Evolutionary conservation across 2,329 filamentous ascomycete species (phyloP).

Genomic region (Diplodia mutila): DNA sequence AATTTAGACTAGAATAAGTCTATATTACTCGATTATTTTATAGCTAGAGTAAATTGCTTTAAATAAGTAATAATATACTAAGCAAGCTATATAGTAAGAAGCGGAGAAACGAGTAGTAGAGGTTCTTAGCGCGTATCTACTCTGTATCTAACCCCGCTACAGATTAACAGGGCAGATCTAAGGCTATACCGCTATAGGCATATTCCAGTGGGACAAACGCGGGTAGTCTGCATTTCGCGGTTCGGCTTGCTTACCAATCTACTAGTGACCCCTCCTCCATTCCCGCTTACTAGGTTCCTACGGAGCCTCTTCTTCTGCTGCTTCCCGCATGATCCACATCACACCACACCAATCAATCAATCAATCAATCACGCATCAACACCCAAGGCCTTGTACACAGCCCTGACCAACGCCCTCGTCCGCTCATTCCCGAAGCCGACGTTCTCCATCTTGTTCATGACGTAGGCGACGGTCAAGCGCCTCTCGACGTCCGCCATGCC

Average conservation of each 20-base stretch:
- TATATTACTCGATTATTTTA: too few relatives aligned
- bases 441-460: slow-evolving; percentile 31
- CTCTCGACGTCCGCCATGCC: slow-evolving; percentile 30
- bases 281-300: background rate
- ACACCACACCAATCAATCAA: too few relatives aligned
- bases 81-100: background rate
- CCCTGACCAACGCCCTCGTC: background rate
- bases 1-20: too few relatives aligned
- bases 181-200: background rate
- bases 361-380: background rate
- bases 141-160: background rate
- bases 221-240: background rate
- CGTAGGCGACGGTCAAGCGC: slow-evolving; percentile 30
- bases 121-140: background rate
- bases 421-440: slow-evolving; percentile 1
- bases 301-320: too few relatives aligned
- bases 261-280: too few relatives aligned
- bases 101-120: background rate
- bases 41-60: too few relatives aligned
- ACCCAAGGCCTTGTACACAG: background rate
- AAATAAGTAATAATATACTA: too few relatives aligned
- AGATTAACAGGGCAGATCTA: background rate
- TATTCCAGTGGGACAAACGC: background rate
- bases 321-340: too few relatives aligned
- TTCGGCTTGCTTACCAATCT: background rate